These are phyloP conservation scores for Dichotomocladium elegans DNA, from an alignment of 371 early-diverging fungal genomes.

Conservation along the genomic window DNA sequence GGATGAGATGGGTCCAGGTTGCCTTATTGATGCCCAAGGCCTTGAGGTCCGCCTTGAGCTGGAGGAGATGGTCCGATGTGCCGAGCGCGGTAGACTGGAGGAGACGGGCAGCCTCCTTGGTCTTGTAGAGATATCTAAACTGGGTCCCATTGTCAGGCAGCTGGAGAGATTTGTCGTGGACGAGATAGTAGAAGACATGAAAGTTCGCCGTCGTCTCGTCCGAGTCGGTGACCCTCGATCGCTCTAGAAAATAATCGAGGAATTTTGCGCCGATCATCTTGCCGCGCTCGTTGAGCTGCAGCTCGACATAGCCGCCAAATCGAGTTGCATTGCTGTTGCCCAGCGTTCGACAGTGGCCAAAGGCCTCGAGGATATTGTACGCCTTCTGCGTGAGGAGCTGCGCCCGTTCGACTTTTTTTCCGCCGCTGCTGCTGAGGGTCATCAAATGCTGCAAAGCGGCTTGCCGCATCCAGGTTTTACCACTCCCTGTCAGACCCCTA, in stretches of 20 bases:
- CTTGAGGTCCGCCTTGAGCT: conserved; percentile 72
- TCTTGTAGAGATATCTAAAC: conserved; percentile 10
- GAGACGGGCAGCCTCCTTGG: conserved; percentile 1
- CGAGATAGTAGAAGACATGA: conserved; percentile 88
- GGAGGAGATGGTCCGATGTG: conserved; percentile 10
- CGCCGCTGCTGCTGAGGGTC: conserved; percentile 61
- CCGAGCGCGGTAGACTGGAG: not conserved
- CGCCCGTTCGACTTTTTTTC: conserved; percentile 67
- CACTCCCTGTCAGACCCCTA: conserved; percentile 82
- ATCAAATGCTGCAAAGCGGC: conserved; percentile 61
- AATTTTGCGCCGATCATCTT: conserved; percentile 84
- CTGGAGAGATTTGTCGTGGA: conserved; percentile 50
- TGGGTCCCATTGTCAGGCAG: conserved; percentile 6
- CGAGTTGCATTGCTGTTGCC: conserved; percentile 80
- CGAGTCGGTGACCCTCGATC: conserved; percentile 59
- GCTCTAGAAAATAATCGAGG: conserved; percentile 86
- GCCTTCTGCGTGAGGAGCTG: conserved; percentile 72
- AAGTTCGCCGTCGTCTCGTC: conserved; percentile 76
- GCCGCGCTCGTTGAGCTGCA: conserved; percentile 87
- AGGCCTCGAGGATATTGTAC: conserved; percentile 63
- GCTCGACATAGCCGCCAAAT: conserved; percentile 83
- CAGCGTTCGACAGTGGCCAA: conserved; percentile 78
- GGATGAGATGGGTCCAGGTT: conserved; percentile 72
- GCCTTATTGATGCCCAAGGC: conserved; percentile 73
- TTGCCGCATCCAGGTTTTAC: conserved; percentile 73